Conservation (phyloP, 23 red algal species). For the Agarophyton chilense region DNA sequence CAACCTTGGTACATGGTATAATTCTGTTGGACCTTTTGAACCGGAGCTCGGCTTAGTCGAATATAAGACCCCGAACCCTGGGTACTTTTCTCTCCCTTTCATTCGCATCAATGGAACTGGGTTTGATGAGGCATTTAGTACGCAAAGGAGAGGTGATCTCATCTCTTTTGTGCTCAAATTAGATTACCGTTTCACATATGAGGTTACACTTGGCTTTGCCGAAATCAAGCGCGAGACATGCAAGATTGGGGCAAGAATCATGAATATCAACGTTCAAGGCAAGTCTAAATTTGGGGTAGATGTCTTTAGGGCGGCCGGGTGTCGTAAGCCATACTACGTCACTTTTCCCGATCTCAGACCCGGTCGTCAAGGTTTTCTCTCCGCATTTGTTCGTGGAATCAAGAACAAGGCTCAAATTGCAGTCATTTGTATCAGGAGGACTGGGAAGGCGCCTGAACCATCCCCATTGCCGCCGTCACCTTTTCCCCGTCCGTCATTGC, state of each 20-base stretch:
- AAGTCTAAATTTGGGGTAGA: conserved; percentile 21
- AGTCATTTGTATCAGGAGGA: background rate
- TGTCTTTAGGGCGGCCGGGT: conserved; percentile 6
- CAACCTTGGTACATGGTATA: conserved; percentile 15
- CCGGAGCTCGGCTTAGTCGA: conserved; percentile 17
- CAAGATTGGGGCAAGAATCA: background rate
- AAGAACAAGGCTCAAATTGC: conserved; percentile 17
- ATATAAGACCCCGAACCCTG: background rate
- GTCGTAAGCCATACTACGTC: conserved; percentile 8
- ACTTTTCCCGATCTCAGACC: background rate
- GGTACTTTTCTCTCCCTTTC: background rate
- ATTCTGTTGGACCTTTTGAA: conserved; percentile 14
- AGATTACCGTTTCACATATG: background rate
- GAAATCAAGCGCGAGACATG: conserved; percentile 6
- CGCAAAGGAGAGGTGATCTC: conserved; percentile 14
- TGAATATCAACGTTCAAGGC: conserved; percentile 28
- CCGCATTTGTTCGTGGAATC: conserved; percentile 10
- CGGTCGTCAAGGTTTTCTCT: background rate
- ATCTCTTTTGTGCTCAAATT: conserved; percentile 17
- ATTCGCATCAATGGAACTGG: background rate
- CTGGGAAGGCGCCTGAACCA: background rate
- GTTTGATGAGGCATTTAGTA: conserved; percentile 6
- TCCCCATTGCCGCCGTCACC: background rate
- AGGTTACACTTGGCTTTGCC: conserved; percentile 11
- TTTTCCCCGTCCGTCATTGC: background rate